Evolutionary conservation across 2,329 filamentous ascomycete species (phyloP).

Genomic region (Lachnellula hyalina): DNA sequence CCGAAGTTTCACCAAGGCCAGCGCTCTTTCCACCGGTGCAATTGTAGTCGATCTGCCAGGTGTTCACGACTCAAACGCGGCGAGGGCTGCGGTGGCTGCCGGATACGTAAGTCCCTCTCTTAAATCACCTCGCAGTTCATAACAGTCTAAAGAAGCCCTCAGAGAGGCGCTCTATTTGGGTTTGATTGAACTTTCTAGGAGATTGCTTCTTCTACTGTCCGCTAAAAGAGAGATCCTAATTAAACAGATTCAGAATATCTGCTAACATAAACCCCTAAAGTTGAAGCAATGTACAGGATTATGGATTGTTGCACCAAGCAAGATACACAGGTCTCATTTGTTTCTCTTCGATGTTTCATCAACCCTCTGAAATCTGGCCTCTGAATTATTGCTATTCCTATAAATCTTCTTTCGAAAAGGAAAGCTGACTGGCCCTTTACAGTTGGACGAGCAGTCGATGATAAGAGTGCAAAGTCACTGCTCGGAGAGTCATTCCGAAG

Average conservation of each 20-base stretch:
- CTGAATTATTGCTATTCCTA: too few relatives aligned
- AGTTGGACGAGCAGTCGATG: constrained; percentile 52
- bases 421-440: too few relatives aligned
- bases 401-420: too few relatives aligned
- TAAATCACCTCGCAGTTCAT: too few relatives aligned
- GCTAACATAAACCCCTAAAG: background rate
- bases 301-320: constrained; percentile 56
- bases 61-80: constrained; percentile 45
- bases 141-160: too few relatives aligned
- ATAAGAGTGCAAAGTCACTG: constrained; percentile 51
- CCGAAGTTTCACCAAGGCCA: constrained; percentile 40
- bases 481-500: constrained; percentile 52
- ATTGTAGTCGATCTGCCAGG: constrained; percentile 51
- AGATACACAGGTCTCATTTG: too few relatives aligned
- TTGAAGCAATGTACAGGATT: constrained; percentile 55
- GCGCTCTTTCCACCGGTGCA: constrained; percentile 43
- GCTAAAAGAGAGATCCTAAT: too few relatives aligned
- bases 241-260: background rate
- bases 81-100: constrained; percentile 41
- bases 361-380: too few relatives aligned
- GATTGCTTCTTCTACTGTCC: too few relatives aligned
- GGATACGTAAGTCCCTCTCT: constrained; percentile 34
- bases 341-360: too few relatives aligned
- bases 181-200: too few relatives aligned
- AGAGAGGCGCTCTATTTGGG: too few relatives aligned